Percentiles rank a stretch among this genome's conserved stretches.
phyloP scores from a whole-genome alignment of 805 yeast species.

The Candida sakaeoensis region DNA sequence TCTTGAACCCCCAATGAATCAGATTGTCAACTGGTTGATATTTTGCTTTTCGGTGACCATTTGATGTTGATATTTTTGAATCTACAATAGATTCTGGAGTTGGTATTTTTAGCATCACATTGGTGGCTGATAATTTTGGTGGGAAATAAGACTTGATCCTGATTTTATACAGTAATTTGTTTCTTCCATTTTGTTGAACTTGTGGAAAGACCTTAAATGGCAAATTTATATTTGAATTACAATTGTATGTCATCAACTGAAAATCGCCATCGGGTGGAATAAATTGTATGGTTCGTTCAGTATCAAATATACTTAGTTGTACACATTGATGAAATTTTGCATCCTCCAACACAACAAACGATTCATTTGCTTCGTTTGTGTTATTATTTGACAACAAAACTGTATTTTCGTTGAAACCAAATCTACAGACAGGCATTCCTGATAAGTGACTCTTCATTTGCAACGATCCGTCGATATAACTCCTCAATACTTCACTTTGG shows the following conservation, averaged over 20 bases:
- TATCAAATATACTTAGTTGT: conserved; percentile 62
- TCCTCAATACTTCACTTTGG: conserved; percentile 58
- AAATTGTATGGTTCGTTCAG: conserved; percentile 62
- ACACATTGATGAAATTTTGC: conserved; percentile 88
- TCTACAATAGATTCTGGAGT: conserved; percentile 47
- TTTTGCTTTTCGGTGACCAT: conserved; percentile 71
- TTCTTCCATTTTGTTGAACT: conserved; percentile 41
- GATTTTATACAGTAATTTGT: conserved; percentile 53
- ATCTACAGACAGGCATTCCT: conserved; percentile 80
- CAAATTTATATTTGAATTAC: conserved; percentile 48
- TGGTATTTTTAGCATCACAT: conserved; percentile 63
- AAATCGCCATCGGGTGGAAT: conserved; percentile 87
- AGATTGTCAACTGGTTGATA: conserved; percentile 62
- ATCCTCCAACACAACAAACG: conserved; percentile 62
- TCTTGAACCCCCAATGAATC: conserved; percentile 67
- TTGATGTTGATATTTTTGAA: conserved; percentile 33
- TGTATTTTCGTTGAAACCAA: conserved; percentile 64
- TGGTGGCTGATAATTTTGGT: conserved; percentile 54
- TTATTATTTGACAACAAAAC: conserved; percentile 14
- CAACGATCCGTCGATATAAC: conserved; percentile 75
- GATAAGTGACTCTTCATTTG: conserved; percentile 66
- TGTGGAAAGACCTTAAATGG: conserved; percentile 69
- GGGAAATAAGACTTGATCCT: conserved; percentile 61
- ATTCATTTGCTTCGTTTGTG: conserved; percentile 30
- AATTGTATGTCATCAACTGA: conserved; percentile 70